A percentile compares a stretch with the other conserved stretches of the same genome.
Evolutionary conservation across 495 filamentous ascomycete species (phyloP).

Genomic region (Xylona heveae): DNA sequence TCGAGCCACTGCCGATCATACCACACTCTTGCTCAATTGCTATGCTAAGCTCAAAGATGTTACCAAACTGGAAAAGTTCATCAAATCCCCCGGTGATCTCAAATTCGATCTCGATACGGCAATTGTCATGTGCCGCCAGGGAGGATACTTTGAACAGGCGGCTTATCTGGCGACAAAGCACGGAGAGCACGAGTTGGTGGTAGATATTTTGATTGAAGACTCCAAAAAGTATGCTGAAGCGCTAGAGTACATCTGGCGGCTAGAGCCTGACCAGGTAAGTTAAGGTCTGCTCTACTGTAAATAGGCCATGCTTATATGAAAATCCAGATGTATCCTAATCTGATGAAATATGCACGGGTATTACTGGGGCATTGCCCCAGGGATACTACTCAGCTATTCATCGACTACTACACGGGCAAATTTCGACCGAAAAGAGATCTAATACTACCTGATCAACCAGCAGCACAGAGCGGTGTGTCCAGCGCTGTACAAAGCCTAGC

Average conservation of each 20-base stretch:
- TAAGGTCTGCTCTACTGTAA: not conserved
- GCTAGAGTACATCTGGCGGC: slow-evolving; percentile 69
- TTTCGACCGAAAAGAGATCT: slow-evolving; percentile 53
- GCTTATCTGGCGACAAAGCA: slow-evolving; percentile 91
- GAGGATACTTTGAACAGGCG: slow-evolving; percentile 92
- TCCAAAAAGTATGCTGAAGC: slow-evolving; percentile 75
- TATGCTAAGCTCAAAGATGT: slow-evolving; percentile 96
- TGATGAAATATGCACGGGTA: slow-evolving; percentile 91
- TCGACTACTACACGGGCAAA: slow-evolving; percentile 77
- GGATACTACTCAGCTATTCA: slow-evolving; percentile 65
- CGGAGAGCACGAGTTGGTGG: slow-evolving; percentile 78
- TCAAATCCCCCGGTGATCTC: slow-evolving; percentile 81
- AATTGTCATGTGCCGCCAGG: slow-evolving; percentile 93
- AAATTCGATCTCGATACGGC: slow-evolving; percentile 96
- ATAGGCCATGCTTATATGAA: slow-evolving; percentile 1
- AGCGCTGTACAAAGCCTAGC: slow-evolving; percentile 66
- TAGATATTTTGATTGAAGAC: slow-evolving; percentile 90
- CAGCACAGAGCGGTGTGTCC: slow-evolving; percentile 34
- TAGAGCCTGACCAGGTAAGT: slow-evolving; percentile 64
- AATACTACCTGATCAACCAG: slow-evolving; percentile 26
- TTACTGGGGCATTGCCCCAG: slow-evolving; percentile 65
- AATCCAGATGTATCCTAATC: slow-evolving; percentile 54
- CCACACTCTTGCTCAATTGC: slow-evolving; percentile 83
- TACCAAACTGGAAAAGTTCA: slow-evolving; percentile 84
- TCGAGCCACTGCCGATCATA: slow-evolving; percentile 87